Base-by-base conservation (phyloP, 2,329 filamentous ascomycete species). In the Fusarium sp. region DNA sequence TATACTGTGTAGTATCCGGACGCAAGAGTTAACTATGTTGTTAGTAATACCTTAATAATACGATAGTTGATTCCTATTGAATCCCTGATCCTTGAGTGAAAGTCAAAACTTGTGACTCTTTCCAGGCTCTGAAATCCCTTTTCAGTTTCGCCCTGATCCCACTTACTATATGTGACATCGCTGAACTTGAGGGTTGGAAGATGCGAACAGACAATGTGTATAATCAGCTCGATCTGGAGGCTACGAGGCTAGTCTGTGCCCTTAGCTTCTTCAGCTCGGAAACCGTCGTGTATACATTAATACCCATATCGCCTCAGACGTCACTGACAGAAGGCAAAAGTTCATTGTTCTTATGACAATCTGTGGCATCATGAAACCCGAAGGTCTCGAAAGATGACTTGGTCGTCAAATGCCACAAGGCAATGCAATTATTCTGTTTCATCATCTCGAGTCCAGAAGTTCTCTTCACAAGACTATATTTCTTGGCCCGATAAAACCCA, bases 271-370 rank as follows among this genome's bases (percentile, higher is more conserved):
- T 18, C 5, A 50, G 5, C 22, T 32, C 3, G 2, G 2, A 7
- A 18, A n/a, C 3, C 13, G 26, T 3, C 4, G 26, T 3, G 6
- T 5, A 5, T 9, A 5, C 1, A 15, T 28, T 2, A 5, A 13
- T 13, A 47, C 26, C 18, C 1, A 28, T 28, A 4, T 20, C 8
- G 13, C 18, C 26, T 22, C 8, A 22, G 26, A 48, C 13, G 8
- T 48, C 26, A 28, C 4, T 0, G 9, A 9, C 4, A 48, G 3
- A 8, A 28, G 20, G 7, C 20, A n/a, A 30, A 32, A 2, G 11
- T 3, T 13, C 0, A 8, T n/a, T 28, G 3, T 14, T 10, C 7
- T 26, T 26, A 0, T 9, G 8, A 13, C 8, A 7, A 4, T n/a
- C 15, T 13, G 15, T n/a, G 6, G 11, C 6, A 32, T 32, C 8